phyloP scores from a whole-genome alignment of 1,284 basidiomycete species.

The Cutaneotrichosporon sp. region DNA sequence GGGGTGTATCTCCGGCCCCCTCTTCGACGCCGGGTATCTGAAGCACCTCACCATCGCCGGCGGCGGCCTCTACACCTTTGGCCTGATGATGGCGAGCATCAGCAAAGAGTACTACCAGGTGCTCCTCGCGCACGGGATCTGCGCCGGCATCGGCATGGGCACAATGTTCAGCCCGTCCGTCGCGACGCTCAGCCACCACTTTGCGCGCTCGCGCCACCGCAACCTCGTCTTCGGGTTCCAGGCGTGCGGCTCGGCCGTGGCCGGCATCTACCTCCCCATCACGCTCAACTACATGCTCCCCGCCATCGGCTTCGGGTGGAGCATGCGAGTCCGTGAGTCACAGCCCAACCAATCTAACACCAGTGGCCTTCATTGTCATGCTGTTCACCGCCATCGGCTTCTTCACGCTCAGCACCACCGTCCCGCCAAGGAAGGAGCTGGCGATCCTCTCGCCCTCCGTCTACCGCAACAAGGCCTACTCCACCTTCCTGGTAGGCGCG shows the following conservation, averaged over 20 bases:
- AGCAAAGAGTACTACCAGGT: constrained; percentile 63
- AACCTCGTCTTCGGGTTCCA: constrained; percentile 44
- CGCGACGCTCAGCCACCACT: constrained; percentile 61
- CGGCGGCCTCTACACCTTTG: constrained; percentile 57
- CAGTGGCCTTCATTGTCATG: constrained; percentile 42
- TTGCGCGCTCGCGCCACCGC: constrained; percentile 41
- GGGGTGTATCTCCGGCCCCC: constrained; percentile 59
- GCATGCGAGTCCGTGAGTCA: constrained; percentile 36
- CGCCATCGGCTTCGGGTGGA: constrained; percentile 55
- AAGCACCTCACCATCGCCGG: constrained; percentile 56
- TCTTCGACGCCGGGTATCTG: constrained; percentile 65
- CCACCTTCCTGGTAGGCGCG: constrained; percentile 30
- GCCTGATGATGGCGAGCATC: constrained; percentile 62
- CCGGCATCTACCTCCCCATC: constrained; percentile 60
- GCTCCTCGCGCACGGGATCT: constrained; percentile 34
- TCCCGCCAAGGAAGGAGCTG: constrained; percentile 39
- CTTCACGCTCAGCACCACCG: constrained; percentile 36
- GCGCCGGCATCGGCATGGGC: constrained; percentile 47
- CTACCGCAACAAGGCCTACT: constrained; percentile 35
- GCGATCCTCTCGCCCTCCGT: constrained; percentile 29
- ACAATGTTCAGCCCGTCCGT: constrained; percentile 58
- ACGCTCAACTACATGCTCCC: constrained; percentile 56
- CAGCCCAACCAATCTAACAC: background rate
- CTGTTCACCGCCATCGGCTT: constrained; percentile 23
- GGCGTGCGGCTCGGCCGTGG: constrained; percentile 37